Evolutionary conservation across 2,329 filamentous ascomycete genomes (phyloP), one percentile per base, ranked within the genome.

Genomic region (Clathrospora elynae): DNA sequence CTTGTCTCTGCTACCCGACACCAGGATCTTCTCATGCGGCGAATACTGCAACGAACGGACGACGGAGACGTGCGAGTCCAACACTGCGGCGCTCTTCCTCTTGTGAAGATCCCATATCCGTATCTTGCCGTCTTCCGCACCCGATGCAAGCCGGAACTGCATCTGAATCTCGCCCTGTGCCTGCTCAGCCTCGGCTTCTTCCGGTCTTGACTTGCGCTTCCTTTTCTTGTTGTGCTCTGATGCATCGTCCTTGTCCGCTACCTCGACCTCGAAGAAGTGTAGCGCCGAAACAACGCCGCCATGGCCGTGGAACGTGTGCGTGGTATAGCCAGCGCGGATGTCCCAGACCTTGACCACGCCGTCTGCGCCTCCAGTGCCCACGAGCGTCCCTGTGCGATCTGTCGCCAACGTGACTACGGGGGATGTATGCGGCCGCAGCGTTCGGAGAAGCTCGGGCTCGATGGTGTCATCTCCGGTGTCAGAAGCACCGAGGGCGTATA

Each of bases 311-410:
- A 99, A 95, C 0, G 90, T 96, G 71, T 99, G 93, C 18, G 95
- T 99, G 20, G 90, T 84, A 70, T 88, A 97, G 14, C 93, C 93
- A 30, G 86, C 89, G 35, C 80, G 78, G 46, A 99, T 90, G 71
- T 99, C 93, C 92, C 92, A 99, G 37, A 99, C 86, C 71, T 99
- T 99, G 60, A 97, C 88, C 1, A 87, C 83, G 16, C 93, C 93
- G 66, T 99, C 93, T 3, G 93, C 91, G 34, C 88, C 89, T 51
- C 95, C 93, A 11, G 92, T 97, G 11, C 91, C 93, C 29, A 99
- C 78, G 9, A 99, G 76, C 2, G 92, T 95, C 62, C 91, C 87
- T 1, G 91, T 96, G 39, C 83, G 80, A 68, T 99, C 93, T 49
- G 93, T 84, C 1, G 89, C 85, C 10, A 92, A 78, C 6, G 92